Evolutionary conservation across 495 filamentous ascomycete genomes (phyloP).

Genomic region (Hyaloscypha finlandica): DNA sequence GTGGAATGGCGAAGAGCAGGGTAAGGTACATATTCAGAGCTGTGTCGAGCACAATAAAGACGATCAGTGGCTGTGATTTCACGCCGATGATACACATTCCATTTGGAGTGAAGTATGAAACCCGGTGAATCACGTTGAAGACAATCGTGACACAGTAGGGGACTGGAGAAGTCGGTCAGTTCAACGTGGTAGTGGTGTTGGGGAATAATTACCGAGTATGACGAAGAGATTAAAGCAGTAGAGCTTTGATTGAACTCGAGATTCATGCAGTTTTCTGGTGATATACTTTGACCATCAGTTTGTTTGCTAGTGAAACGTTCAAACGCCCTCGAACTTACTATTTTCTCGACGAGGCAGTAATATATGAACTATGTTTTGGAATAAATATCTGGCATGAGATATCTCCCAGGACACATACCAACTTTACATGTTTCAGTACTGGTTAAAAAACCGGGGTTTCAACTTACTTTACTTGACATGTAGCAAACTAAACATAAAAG

Average conservation of each 20-base stretch:
- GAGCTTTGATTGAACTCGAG: slow-evolving; percentile 48
- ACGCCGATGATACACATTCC: slow-evolving; percentile 56
- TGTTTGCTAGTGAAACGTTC: too few species aligned
- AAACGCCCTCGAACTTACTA: slow-evolving; percentile 37
- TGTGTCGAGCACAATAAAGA: slow-evolving; percentile 50
- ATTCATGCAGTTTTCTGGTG: slow-evolving; percentile 42
- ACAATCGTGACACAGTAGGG: slow-evolving; percentile 43
- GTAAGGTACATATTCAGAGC: slow-evolving; percentile 55
- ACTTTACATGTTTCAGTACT: neutral
- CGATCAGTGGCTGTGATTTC: slow-evolving; percentile 46
- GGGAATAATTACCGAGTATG: slow-evolving; percentile 45
- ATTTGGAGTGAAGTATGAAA: slow-evolving; percentile 25
- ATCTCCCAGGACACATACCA: neutral
- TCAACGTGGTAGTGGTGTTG: neutral
- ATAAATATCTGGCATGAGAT: neutral
- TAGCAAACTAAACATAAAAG: slow-evolving; percentile 48
- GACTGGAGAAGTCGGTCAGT: neutral
- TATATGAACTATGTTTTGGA: slow-evolving; percentile 42
- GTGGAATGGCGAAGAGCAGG: slow-evolving; percentile 49
- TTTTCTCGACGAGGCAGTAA: slow-evolving; percentile 54
- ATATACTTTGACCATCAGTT: slow-evolving; percentile 41
- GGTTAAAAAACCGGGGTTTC: neutral
- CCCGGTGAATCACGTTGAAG: slow-evolving; percentile 46
- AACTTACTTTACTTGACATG: slow-evolving; percentile 49
- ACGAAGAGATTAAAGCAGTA: slow-evolving; percentile 55